Base-by-base conservation (phyloP, 2,329 filamentous ascomycete genomes). In the Ascochyta viciae-villosae region DNA sequence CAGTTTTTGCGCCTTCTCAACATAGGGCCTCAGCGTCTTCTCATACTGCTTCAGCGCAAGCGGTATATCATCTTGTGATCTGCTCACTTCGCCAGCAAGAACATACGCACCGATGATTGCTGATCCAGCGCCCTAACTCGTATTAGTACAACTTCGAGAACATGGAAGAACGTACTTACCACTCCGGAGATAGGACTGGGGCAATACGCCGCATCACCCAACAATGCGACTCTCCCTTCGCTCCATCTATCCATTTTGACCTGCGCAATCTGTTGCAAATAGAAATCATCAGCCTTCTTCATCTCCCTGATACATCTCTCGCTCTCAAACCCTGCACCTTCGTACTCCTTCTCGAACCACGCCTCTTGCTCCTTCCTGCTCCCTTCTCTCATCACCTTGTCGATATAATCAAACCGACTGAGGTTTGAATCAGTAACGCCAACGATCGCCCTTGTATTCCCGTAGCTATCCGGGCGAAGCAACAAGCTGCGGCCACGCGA, bases 211-310 rank as follows among this genome's bases (percentile, higher is more conserved):
- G 77, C 74, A 57, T 80, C 77, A 6, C 76, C 77, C 2, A 78
- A 54, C 4, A 79, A 59, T 6, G 53, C 74, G 6, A 72, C 63
- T n/a, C 73, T 68, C 7, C 74, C 73, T 16, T 68, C 64, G 1
- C 65, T 67, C 72, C 74, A 78, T 2, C 60, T 47, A 2, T 70
- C 58, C 58, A 79, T 69, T 41, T 72, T 74, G 40, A 79, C 70
- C 42, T 78, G 74, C 6, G 70, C 75, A n/a, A 77, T 64, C 16
- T 77, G 72, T 27, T 79, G 73, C 54, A 75, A 77, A 63, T 82
- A 82, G 60, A 80, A 82, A 50, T 82, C 76, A 0, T 77, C 62
- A 0, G 74, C 64, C 1, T 63, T 65, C 26, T 73, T 63, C 76
- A 82, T 78, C 1, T 64, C 77, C 7, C 71, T 57, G 0, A 81